These are phyloP conservation scores for Solanum neorickii DNA, from an alignment of 257 asterid species.

Conservation along the genomic window DNA sequence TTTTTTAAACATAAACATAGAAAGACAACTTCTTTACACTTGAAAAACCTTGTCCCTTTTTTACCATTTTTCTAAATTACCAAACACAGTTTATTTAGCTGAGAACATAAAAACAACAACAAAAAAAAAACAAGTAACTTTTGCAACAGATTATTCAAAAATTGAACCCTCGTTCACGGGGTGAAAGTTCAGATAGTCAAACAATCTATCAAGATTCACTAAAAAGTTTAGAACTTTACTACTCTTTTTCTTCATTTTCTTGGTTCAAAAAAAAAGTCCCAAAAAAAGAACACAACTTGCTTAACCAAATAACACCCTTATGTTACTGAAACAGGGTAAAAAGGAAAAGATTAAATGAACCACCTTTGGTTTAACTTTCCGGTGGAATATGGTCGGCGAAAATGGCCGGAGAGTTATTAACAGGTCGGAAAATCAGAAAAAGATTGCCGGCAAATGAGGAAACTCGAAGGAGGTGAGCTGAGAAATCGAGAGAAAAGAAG, in stretches of 20 bases:
- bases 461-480: slow-evolving; percentile 14
- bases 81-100: slow-evolving; percentile 4
- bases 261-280: background rate
- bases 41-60: slow-evolving; percentile 5
- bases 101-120: background rate
- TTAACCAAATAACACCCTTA: slow-evolving; percentile 2
- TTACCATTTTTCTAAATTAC: background rate
- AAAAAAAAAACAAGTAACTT: background rate
- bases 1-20: slow-evolving; percentile 6
- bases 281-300: background rate
- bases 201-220: background rate
- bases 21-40: background rate
- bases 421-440: slow-evolving; percentile 19
- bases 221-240: background rate
- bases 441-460: slow-evolving; percentile 23
- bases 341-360: background rate
- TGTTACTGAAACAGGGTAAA: background rate
- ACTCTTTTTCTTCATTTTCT: background rate
- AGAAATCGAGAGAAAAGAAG: slow-evolving; percentile 16
- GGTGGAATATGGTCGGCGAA: background rate
- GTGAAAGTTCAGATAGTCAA: background rate
- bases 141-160: background rate
- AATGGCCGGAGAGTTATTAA: slow-evolving; percentile 10
- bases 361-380: slow-evolving; percentile 12
- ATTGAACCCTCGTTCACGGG: background rate